Evolutionary conservation across 148 eudicot genomes (phyloP).

Genomic region (Vaccinium macrocarpon): DNA sequence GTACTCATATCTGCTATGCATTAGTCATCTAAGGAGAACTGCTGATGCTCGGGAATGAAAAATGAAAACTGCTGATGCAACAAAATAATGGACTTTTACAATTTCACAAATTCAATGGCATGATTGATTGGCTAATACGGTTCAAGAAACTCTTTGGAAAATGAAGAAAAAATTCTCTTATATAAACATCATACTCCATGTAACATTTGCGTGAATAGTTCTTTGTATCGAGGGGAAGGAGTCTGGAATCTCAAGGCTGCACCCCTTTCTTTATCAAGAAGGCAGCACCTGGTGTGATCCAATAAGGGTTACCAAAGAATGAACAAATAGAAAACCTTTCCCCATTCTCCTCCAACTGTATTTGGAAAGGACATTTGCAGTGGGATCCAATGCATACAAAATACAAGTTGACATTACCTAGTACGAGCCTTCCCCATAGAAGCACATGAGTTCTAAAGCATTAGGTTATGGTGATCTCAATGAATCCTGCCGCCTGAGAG

Average conservation of each 20-base stretch:
- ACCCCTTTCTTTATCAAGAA: not conserved
- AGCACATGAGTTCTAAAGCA: not conserved
- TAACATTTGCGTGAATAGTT: conserved; percentile 9
- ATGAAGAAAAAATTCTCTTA: not conserved
- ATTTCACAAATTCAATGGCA: not conserved
- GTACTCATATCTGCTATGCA: not conserved
- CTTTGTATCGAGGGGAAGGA: conserved; percentile 13
- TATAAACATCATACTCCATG: conserved; percentile 11
- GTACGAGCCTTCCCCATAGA: conserved; percentile 6
- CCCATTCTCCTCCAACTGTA: not conserved
- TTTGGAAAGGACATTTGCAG: not conserved
- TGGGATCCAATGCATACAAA: conserved; percentile 17
- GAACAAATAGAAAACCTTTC: conserved; percentile 13
- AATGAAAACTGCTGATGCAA: not conserved
- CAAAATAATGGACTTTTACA: not conserved
- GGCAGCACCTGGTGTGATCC: not conserved
- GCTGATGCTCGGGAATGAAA: not conserved
- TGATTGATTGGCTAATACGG: not conserved
- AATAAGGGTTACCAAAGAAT: not conserved
- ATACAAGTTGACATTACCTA: conserved; percentile 11
- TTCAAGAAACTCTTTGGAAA: not conserved
- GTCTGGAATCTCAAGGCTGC: conserved; percentile 3
- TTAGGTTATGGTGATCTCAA: conserved; percentile 36
- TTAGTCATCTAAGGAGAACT: not conserved
- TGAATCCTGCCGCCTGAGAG: conserved; percentile 68